Conservation (phyloP, 1,139 yeast genomes). For the Candida neerlandica region DNA sequence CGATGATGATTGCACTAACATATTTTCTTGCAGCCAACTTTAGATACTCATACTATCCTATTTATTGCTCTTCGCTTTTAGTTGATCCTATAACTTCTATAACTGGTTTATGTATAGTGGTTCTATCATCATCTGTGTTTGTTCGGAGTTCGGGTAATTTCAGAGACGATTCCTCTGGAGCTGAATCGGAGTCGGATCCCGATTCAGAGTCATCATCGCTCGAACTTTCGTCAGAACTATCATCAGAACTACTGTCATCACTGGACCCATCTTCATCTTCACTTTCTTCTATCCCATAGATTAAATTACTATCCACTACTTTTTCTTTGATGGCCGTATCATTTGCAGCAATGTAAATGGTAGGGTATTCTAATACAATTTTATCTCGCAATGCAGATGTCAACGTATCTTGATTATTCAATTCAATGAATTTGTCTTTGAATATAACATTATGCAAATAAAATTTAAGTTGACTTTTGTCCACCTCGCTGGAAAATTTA, state of each 20-base stretch:
- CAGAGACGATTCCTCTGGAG: constrained; percentile 25
- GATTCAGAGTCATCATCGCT: constrained; percentile 9
- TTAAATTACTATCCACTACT: constrained; percentile 18
- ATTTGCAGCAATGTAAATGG: constrained; percentile 49
- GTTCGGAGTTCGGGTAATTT: constrained; percentile 15
- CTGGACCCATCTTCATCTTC: constrained; percentile 8
- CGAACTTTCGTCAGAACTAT: constrained; percentile 13
- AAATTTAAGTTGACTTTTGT: constrained; percentile 28
- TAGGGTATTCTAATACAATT: constrained; percentile 78
- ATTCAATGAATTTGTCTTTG: constrained; percentile 24
- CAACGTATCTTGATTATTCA: constrained; percentile 27
- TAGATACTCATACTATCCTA: neutral
- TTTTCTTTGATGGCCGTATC: constrained; percentile 18
- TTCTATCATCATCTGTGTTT: constrained; percentile 1
- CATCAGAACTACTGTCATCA: constrained; percentile 16
- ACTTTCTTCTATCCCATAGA: constrained; percentile 20
- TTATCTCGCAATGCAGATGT: constrained; percentile 54
- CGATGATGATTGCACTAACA: neutral
- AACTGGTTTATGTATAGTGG: neutral
- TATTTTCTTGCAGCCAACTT: neutral
- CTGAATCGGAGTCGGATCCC: constrained; percentile 15
- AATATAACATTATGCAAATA: constrained; percentile 38
- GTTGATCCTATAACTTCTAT: constrained; percentile 5
- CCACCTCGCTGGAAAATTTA: constrained; percentile 15
- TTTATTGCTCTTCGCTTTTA: neutral